Evolutionary conservation across 805 yeast genomes (phyloP).

Genomic region (Lachancea kluyveri): DNA sequence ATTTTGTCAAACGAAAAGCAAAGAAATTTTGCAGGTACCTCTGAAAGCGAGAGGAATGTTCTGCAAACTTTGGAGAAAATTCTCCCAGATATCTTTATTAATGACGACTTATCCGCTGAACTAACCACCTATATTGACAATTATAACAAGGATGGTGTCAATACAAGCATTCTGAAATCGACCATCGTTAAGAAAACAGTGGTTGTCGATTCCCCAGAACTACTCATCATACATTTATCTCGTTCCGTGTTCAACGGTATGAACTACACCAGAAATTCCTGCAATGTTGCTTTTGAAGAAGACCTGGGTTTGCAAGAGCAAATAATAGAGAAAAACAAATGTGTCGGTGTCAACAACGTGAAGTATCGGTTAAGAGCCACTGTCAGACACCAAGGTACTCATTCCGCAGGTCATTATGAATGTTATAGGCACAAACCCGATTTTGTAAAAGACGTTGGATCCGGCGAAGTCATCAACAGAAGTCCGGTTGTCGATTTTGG

Average conservation of each 20-base stretch:
- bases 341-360: conserved; percentile 21
- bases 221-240: conserved; percentile 77
- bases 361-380: conserved; percentile 62
- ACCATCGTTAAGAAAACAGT: conserved; percentile 61
- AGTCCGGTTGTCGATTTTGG: conserved; percentile 26
- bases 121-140: conserved; percentile 41
- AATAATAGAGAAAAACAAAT: conserved; percentile 16
- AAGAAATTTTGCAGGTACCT: conserved; percentile 12
- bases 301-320: conserved; percentile 42
- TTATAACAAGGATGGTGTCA: conserved; percentile 40
- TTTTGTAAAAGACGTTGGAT: conserved; percentile 29
- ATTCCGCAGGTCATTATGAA: conserved; percentile 85
- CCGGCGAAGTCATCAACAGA: conserved; percentile 24
- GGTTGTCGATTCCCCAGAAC: conserved; percentile 59
- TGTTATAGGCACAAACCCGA: conserved; percentile 75
- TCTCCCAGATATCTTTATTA: conserved; percentile 40
- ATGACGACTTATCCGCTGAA: conserved; percentile 56
- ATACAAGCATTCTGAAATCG: conserved; percentile 45
- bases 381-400: conserved; percentile 84
- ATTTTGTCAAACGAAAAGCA: conserved; percentile 33
- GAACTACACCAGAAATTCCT: conserved; percentile 64
- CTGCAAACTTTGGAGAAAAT: conserved; percentile 34
- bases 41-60: conserved; percentile 28
- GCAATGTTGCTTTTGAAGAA: conserved; percentile 64
- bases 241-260: conserved; percentile 72